phyloP scores from a whole-genome alignment of 202 grass and related monocot genomes.

The Schoenoplectus tabernaemontani region DNA sequence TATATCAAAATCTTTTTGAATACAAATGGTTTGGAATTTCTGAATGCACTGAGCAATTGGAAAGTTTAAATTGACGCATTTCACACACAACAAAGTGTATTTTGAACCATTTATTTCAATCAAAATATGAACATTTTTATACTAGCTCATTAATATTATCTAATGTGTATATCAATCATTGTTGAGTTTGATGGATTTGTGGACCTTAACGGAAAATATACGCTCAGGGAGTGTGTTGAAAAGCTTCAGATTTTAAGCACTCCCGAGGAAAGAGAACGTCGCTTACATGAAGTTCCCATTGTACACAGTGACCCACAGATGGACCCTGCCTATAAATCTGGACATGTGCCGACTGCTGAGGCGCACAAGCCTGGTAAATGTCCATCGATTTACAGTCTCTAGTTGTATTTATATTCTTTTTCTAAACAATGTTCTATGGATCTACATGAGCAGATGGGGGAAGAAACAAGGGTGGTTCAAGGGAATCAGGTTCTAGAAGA shows the following conservation, averaged over 20 bases:
- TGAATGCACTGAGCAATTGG: too few relatives aligned
- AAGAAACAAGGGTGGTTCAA: slow-evolving; percentile 26
- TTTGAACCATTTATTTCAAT: too few relatives aligned
- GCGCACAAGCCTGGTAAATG: slow-evolving; percentile 16
- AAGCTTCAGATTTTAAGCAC: slow-evolving; percentile 70
- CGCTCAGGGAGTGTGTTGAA: slow-evolving; percentile 83
- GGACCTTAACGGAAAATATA: slow-evolving; percentile 64
- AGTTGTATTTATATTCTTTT: not conserved
- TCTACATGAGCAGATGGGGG: slow-evolving; percentile 1
- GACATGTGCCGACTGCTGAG: slow-evolving; percentile 46
- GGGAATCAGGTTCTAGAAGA: slow-evolving; percentile 24
- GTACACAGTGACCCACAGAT: slow-evolving; percentile 76
- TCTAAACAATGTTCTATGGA: not conserved
- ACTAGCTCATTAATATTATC: too few relatives aligned
- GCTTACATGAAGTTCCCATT: slow-evolving; percentile 62
- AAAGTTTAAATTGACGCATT: too few relatives aligned
- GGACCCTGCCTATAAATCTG: slow-evolving; percentile 83
- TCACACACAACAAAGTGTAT: too few relatives aligned
- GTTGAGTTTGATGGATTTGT: slow-evolving; percentile 24
- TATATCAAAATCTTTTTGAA: too few relatives aligned
- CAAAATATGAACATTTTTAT: too few relatives aligned
- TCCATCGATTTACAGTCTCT: not conserved
- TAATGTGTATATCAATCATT: not conserved
- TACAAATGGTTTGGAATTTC: too few relatives aligned
- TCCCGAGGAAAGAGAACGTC: slow-evolving; percentile 69